Evolutionary conservation across 1,139 yeast genomes (phyloP).

Genomic region (Suhomyces kunorum): DNA sequence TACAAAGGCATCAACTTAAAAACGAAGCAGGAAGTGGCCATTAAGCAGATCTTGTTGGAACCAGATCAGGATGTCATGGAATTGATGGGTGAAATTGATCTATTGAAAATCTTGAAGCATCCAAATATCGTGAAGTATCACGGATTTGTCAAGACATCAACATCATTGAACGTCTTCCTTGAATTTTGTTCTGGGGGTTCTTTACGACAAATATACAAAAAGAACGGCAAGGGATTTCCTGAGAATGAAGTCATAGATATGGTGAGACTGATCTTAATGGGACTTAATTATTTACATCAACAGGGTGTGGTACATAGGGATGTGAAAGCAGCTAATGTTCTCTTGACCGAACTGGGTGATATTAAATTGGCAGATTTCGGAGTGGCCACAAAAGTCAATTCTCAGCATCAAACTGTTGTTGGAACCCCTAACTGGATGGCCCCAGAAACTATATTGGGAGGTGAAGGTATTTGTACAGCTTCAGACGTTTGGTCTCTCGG

Average conservation of each 20-base stretch:
- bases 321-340: conserved; percentile 75
- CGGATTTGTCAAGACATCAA: conserved; percentile 75
- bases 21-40: conserved; percentile 75
- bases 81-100: conserved; percentile 81
- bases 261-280: conserved; percentile 71
- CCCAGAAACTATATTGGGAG: conserved; percentile 71
- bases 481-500: conserved; percentile 96
- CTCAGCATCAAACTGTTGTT: conserved; percentile 45
- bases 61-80: conserved; percentile 46
- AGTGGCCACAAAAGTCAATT: conserved; percentile 60
- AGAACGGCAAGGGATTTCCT: conserved; percentile 53
- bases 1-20: conserved; percentile 64
- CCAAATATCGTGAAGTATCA: conserved; percentile 86
- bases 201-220: conserved; percentile 64
- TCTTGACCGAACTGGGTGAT: conserved; percentile 58
- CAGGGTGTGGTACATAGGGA: conserved; percentile 80
- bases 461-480: conserved; percentile 84
- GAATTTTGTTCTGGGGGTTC: conserved; percentile 86
- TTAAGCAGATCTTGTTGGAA: conserved; percentile 73
- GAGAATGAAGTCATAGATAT: conserved; percentile 63
- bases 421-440: conserved; percentile 93
- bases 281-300: conserved; percentile 65
- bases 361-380: conserved; percentile 81
- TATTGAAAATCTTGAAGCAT: conserved; percentile 79
- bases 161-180: conserved; percentile 69